Conservation (phyloP, 2,329 filamentous ascomycete genomes). For the Teratosphaeria zuluensis region DNA sequence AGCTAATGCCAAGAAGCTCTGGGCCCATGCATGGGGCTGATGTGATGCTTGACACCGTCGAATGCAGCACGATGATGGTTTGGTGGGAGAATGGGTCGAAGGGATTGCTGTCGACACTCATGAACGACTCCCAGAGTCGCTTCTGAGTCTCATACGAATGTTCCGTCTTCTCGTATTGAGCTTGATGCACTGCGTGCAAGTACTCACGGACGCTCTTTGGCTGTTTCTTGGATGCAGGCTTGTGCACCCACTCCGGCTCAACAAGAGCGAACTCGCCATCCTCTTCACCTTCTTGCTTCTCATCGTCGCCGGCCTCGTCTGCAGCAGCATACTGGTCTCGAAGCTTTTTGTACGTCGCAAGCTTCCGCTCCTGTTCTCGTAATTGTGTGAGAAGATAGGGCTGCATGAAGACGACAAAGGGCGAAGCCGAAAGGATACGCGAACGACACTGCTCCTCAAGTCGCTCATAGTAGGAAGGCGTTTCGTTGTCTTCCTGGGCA, state of each 20-base stretch:
- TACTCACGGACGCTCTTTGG: constrained; percentile 87
- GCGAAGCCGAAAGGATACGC: constrained; percentile 86
- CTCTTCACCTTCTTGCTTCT: constrained; percentile 17
- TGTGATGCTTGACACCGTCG: constrained; percentile 83
- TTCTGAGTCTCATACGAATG: constrained; percentile 93
- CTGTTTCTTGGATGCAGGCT: constrained; percentile 72
- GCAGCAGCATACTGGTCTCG: constrained; percentile 56
- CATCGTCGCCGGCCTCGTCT: constrained; percentile 28
- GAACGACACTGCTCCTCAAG: constrained; percentile 90
- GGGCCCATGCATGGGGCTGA: constrained; percentile 90
- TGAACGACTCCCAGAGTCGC: constrained; percentile 90
- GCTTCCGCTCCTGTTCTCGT: constrained; percentile 75
- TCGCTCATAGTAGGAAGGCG: constrained; percentile 82
- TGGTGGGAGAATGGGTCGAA: constrained; percentile 96
- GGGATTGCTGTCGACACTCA: constrained; percentile 75
- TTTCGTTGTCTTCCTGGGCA: constrained; percentile 29
- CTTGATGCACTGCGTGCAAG: constrained; percentile 86
- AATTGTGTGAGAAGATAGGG: constrained; percentile 89
- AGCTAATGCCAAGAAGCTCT: constrained; percentile 78
- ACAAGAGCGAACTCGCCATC: constrained; percentile 71
- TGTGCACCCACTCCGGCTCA: constrained; percentile 89
- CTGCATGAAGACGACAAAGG: constrained; percentile 90
- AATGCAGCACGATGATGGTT: constrained; percentile 90
- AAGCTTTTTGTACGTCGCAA: constrained; percentile 72
- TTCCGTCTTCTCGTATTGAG: constrained; percentile 89